Evolutionary conservation across 208 protist species (phyloP).

Genomic region (Crithidia expoeki): DNA sequence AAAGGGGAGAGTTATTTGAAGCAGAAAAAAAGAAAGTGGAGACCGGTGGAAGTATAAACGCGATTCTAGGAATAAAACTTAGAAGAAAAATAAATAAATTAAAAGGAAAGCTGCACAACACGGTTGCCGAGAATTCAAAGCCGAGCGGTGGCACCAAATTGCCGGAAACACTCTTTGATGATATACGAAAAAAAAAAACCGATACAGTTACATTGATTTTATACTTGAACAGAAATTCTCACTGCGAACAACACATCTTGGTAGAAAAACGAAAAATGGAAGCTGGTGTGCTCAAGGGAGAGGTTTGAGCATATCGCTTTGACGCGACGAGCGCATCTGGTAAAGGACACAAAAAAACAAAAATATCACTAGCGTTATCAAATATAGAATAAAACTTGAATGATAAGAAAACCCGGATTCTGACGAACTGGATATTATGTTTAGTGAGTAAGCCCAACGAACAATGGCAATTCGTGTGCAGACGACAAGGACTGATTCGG

Average conservation of each 20-base stretch:
- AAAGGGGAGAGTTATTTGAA: background rate
- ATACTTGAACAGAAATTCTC: background rate
- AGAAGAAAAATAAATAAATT: background rate
- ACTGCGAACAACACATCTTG: too few relatives aligned
- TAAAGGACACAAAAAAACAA: background rate
- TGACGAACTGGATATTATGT: background rate
- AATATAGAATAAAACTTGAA: slow-evolving; percentile 3
- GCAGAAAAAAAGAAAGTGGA: background rate
- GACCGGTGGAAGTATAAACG: background rate
- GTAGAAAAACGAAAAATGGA: background rate
- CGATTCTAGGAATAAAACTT: background rate
- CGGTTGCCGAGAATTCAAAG: background rate
- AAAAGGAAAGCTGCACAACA: background rate
- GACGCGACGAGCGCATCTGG: background rate
- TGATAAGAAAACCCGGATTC: slow-evolving; percentile 6
- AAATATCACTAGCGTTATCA: slow-evolving; percentile 7
- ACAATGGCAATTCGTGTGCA: background rate
- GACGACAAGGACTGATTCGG: background rate
- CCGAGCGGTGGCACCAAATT: background rate
- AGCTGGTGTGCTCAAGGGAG: background rate
- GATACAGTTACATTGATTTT: background rate
- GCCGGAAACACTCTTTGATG: background rate
- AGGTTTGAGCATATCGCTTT: background rate
- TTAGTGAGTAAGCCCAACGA: background rate
- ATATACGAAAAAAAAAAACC: background rate